Evolutionary conservation across 2,329 filamentous ascomycete genomes (phyloP), one percentile per base, ranked within the genome.

Genomic region (Aspergillus proliferans): DNA sequence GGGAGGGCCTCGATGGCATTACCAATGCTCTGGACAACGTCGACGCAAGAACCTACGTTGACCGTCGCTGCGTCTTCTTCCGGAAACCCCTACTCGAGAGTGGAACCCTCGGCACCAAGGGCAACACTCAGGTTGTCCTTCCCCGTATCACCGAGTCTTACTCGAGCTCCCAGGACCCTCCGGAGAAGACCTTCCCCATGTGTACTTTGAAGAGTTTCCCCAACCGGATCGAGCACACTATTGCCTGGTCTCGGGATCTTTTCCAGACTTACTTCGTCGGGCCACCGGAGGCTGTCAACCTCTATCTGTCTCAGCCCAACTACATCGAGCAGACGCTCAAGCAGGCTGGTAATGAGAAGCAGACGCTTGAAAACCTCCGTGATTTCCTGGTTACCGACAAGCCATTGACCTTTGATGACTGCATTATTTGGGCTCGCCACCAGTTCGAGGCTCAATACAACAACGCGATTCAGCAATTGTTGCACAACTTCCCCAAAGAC

Each of bases 181-280:
- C 93, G 0, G 94, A 98, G 78, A 90, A 96, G 75, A 95, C 93
- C 1, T 97, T 98, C 79, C 93, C 93, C 0, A 97, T 97, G 91
- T 98, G 93, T 71, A 97, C 93, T 4, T 80, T 98, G 53, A 84
- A 88, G 65, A 96, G 91, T 71, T 98, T 98, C 78, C 93, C 93
- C 51, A 98, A 98, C 78, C 86, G 86, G 63, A 98, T 98, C 62
- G 91, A 98, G 73, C 93, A 98, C 71, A 97, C 93, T 0, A 98
- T 98, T 68, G 93, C 93, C 2, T 98, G 93, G 93, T 86, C 91
- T 36, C 88, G 94, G 62, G 93, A 97, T 69, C 81, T 95, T 56
- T 98, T 98, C 72, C 90, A 97, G 73, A 86, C 85, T 24, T 89
- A 86, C 58, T 98, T 97, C 62, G 90, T 95, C 59, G 93, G 92